Conservation (phyloP, 176 grass and related monocot genomes). For the Typha latifolia region DNA sequence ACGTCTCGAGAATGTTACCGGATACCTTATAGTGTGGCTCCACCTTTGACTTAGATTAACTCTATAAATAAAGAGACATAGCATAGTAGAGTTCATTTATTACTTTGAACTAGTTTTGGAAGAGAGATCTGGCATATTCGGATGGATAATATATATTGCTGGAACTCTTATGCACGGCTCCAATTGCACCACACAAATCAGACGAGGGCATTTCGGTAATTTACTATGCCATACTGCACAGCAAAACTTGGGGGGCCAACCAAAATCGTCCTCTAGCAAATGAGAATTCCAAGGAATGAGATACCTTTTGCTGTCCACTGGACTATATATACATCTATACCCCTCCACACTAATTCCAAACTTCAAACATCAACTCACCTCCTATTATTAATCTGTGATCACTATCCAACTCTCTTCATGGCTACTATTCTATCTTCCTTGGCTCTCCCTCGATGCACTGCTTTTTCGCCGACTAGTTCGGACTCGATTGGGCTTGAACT, state of each 20-base stretch:
- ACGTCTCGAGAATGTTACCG: no score
- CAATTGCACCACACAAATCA: background rate
- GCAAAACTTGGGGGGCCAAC: background rate
- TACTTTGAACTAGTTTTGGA: no score
- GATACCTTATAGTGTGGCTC: no score
- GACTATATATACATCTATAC: background rate
- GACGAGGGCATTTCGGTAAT: background rate
- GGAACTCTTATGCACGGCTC: background rate
- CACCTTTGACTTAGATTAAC: no score
- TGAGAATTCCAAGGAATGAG: constrained; percentile 2
- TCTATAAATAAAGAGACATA: no score
- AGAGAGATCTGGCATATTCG: no score
- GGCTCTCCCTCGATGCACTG: background rate
- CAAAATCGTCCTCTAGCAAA: constrained; percentile 9
- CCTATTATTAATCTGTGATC: background rate
- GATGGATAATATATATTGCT: no score
- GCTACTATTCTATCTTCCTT: constrained; percentile 18
- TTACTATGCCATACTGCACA: background rate
- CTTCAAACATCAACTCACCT: background rate
- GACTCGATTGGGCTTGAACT: no score
- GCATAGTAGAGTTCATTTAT: no score
- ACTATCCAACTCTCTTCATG: constrained; percentile 9
- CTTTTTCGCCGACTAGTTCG: background rate
- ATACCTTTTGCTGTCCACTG: background rate
- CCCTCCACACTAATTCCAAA: background rate